Evolutionary conservation across 1,284 basidiomycete genomes (phyloP).

Genomic region (Kalmanozyma brasiliensis): DNA sequence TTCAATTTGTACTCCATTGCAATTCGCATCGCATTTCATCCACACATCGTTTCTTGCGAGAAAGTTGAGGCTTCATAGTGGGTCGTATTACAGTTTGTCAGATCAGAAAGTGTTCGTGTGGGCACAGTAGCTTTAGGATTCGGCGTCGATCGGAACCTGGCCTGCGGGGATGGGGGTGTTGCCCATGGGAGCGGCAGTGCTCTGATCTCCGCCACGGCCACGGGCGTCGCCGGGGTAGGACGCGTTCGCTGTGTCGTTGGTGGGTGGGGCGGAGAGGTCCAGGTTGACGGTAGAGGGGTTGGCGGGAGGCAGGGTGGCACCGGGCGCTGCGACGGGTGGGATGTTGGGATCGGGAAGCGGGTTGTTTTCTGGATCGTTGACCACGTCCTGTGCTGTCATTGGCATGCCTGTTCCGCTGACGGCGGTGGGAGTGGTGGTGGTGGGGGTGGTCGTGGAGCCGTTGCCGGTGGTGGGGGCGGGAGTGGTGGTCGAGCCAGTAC

Average conservation of each 20-base stretch:
- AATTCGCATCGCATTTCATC: constrained; percentile 22
- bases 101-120: constrained; percentile 9
- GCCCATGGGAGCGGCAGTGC: constrained; percentile 39
- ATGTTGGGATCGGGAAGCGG: constrained; percentile 13
- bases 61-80: background rate
- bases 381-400: constrained; percentile 4
- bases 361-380: constrained; percentile 14
- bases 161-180: constrained; percentile 29
- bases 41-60: background rate
- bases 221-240: constrained; percentile 30
- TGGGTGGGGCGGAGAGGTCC: constrained; percentile 22
- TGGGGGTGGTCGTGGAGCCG: constrained; percentile 1
- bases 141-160: constrained; percentile 42
- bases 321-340: constrained; percentile 28
- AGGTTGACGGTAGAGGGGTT: constrained; percentile 23
- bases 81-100: background rate
- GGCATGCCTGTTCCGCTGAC: too few relatives aligned
- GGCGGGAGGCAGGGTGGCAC: constrained; percentile 37
- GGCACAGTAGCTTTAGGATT: constrained; percentile 20
- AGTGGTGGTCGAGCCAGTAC: background rate
- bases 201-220: constrained; percentile 27
- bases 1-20: constrained; percentile 2
- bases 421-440: constrained; percentile 8
- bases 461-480: constrained; percentile 8
- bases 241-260: constrained; percentile 31